Evolutionary conservation across 345 rosid species (phyloP).

Genomic region (Populus euphratica): DNA sequence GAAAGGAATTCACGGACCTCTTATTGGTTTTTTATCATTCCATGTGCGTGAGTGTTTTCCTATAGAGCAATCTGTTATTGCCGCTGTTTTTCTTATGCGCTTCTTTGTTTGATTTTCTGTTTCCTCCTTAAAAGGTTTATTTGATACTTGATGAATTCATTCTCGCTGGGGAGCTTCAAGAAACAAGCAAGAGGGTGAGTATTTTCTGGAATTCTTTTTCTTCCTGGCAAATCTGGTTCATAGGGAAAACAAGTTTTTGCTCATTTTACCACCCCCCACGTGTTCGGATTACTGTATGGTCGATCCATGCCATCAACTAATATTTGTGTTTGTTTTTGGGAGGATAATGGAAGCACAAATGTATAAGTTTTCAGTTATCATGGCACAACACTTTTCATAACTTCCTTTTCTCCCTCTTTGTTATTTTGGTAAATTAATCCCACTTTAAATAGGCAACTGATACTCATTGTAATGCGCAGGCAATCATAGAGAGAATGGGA

Average conservation of each 20-base stretch:
- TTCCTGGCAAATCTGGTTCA: neutral
- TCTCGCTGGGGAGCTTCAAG: conserved; percentile 99
- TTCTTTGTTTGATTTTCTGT: neutral
- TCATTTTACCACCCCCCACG: neutral
- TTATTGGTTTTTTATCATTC: neutral
- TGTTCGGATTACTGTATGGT: neutral
- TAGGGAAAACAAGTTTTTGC: neutral
- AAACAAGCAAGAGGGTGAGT: conserved; percentile 93
- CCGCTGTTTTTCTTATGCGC: neutral
- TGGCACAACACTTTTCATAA: neutral
- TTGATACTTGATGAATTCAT: conserved; percentile 97
- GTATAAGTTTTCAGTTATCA: too few relatives aligned
- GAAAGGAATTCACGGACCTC: neutral
- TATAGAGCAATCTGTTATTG: neutral
- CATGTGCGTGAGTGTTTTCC: neutral
- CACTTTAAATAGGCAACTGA: neutral
- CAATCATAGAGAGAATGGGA: conserved; percentile 89
- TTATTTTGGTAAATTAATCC: neutral
- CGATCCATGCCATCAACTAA: too few relatives aligned
- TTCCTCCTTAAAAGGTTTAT: conserved; percentile 51
- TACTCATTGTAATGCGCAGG: conserved; percentile 43
- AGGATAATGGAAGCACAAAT: too few relatives aligned
- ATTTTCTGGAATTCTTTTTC: neutral
- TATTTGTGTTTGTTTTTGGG: too few relatives aligned
- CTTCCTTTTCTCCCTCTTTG: neutral